Conservation (phyloP, 345 rosid genomes). For the Cardamine resedifolia region DNA sequence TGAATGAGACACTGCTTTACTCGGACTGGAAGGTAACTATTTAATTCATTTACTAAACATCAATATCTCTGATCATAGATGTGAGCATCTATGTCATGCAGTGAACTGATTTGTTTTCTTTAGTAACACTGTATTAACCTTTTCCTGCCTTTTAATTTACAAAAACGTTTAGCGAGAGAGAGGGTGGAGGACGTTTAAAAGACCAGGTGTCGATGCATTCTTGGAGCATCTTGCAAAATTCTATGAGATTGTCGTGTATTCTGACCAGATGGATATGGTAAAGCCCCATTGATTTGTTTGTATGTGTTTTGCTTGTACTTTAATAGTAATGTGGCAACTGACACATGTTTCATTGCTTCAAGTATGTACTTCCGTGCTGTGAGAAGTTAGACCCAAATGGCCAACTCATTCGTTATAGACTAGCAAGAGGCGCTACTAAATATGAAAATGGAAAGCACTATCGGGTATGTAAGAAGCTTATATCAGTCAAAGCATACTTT, state of each 20-base stretch:
- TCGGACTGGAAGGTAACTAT: conserved; percentile 88
- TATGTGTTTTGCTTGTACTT: not conserved
- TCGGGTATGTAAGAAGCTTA: conserved; percentile 52
- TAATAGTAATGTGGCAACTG: not conserved
- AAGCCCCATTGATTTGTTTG: not conserved
- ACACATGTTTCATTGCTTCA: conserved; percentile 30
- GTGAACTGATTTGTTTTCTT: not conserved
- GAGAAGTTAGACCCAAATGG: conserved; percentile 82
- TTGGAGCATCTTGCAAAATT: conserved; percentile 82
- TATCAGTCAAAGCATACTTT: not conserved
- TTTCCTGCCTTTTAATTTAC: conserved; percentile 9
- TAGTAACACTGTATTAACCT: not conserved
- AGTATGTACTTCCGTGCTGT: conserved; percentile 82
- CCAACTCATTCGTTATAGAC: conserved; percentile 57
- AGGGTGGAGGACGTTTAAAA: conserved; percentile 98
- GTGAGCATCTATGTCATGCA: not conserved
- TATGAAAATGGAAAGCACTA: conserved; percentile 91
- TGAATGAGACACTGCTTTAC: conserved; percentile 83
- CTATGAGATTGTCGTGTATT: conserved; percentile 81
- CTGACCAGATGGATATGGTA: conserved; percentile 90
- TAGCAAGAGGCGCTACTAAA: conserved; percentile 81
- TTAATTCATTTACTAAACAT: conserved; percentile 8
- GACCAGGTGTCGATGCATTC: conserved; percentile 96
- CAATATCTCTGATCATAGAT: not conserved
- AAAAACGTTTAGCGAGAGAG: conserved; percentile 70